Conservation (phyloP, 768 basidiomycete species). For the Lentinula detonsa region DNA sequence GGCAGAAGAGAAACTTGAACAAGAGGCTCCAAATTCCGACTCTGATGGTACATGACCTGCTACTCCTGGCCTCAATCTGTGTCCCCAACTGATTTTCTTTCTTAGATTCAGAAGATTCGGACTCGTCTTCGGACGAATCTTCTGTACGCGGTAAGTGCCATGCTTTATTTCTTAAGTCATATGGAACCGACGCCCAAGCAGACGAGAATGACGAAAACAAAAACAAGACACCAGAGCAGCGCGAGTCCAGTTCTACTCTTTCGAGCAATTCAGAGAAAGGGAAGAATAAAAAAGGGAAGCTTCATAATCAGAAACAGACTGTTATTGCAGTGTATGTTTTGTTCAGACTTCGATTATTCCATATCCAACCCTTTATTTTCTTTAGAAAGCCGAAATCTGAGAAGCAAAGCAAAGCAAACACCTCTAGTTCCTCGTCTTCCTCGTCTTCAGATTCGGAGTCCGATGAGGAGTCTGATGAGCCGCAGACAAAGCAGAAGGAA, state of each 20-base stretch:
- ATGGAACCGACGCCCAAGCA: not conserved
- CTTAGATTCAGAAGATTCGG: not conserved
- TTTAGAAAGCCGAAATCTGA: not conserved
- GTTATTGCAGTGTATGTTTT: not conserved
- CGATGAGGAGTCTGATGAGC: not conserved
- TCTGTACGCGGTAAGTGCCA: not conserved
- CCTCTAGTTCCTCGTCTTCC: not conserved
- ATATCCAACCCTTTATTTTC: too few relatives aligned
- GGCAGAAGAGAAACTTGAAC: not conserved
- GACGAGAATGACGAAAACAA: not conserved
- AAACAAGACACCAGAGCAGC: not conserved
- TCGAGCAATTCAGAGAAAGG: not conserved
- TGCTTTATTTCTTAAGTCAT: not conserved
- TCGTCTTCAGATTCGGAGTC: not conserved
- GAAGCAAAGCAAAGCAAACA: not conserved
- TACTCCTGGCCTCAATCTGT: not conserved
- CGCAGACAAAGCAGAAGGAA: not conserved
- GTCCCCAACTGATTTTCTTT: not conserved
- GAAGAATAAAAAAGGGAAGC: not conserved
- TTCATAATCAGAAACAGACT: too few relatives aligned
- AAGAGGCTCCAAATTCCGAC: not conserved
- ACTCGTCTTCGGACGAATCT: not conserved
- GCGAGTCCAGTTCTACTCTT: not conserved
- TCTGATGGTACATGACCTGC: not conserved
- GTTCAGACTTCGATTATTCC: not conserved